phyloP scores from a whole-genome alignment of 176 grass and related monocot species.

The Juncus inflexus region DNA sequence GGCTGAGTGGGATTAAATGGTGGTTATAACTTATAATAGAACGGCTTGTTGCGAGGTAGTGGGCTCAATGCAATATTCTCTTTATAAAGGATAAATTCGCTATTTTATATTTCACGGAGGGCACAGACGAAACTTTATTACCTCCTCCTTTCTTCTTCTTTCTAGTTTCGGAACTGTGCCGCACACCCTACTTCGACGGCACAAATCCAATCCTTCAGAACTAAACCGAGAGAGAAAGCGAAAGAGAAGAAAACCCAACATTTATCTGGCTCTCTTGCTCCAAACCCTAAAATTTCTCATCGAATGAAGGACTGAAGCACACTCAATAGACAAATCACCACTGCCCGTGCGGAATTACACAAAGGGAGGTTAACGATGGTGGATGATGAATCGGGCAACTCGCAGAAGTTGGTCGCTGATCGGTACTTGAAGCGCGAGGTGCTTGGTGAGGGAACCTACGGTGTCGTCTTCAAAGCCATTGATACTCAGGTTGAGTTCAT shows the following conservation, averaged over 20 bases:
- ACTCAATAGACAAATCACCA: neutral
- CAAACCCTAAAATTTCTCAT: neutral
- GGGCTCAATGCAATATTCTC: too few species aligned
- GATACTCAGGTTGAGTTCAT: constrained; percentile 60
- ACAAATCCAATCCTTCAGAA: constrained; percentile 1
- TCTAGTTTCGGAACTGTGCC: neutral
- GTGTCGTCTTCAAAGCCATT: constrained; percentile 85
- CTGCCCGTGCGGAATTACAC: neutral
- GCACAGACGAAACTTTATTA: too few species aligned
- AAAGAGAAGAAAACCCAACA: too few species aligned
- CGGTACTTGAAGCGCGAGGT: constrained; percentile 84
- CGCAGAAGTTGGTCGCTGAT: constrained; percentile 57
- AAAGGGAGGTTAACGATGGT: constrained; percentile 10
- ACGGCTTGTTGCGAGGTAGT: too few species aligned
- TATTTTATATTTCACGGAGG: too few species aligned
- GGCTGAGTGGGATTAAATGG: too few species aligned
- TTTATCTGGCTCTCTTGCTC: neutral
- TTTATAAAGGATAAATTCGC: too few species aligned
- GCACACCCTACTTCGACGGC: neutral
- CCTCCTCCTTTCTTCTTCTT: too few species aligned
- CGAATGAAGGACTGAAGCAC: neutral
- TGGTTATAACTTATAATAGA: too few species aligned
- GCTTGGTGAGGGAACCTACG: constrained; percentile 91
- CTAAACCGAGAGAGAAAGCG: too few species aligned
- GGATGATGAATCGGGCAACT: constrained; percentile 39